Conservation (phyloP, 139 green algal species). For the Eudorina sp. region DNA sequence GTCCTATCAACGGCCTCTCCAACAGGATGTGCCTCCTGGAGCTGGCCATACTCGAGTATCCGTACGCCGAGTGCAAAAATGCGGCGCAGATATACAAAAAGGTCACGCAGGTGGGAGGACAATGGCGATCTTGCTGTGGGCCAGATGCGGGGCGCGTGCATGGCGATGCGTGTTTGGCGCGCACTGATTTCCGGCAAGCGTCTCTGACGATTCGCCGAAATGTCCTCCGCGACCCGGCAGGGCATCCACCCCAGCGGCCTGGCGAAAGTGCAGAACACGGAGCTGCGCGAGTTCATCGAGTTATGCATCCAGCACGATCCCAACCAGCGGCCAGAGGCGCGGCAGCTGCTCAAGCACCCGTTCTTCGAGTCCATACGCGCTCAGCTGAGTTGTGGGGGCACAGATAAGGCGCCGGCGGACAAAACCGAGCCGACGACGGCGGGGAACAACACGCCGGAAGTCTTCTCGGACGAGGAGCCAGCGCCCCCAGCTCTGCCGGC, state of each 20-base stretch:
- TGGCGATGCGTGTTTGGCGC: not conserved
- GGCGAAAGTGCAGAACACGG: conserved; percentile 82
- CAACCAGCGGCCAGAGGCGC: conserved; percentile 80
- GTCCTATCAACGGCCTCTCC: no score
- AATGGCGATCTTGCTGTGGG: not conserved
- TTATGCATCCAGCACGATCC: conserved; percentile 86
- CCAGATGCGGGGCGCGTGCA: not conserved
- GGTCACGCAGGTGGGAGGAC: conserved; percentile 82
- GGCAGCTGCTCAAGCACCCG: conserved; percentile 92
- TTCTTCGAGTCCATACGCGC: conserved; percentile 89
- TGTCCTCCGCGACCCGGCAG: conserved; percentile 56
- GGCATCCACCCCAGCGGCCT: conserved; percentile 88
- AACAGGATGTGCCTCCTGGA: conserved; percentile 99
- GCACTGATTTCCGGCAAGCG: not conserved
- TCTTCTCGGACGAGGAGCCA: conserved; percentile 36
- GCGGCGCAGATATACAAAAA: conserved; percentile 99
- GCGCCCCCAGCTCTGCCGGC: not conserved
- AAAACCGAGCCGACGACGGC: conserved; percentile 44
- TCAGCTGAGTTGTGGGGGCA: conserved; percentile 38
- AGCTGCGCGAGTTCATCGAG: conserved; percentile 91
- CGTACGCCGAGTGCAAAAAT: conserved; percentile 98
- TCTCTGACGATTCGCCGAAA: no score
- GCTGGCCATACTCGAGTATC: conserved; percentile 98
- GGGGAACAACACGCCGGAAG: conserved; percentile 14
- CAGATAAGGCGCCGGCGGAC: conserved; percentile 11